Evolutionary conservation across 2,329 filamentous ascomycete species (phyloP).

Genomic region (Ophiostoma sp.): DNA sequence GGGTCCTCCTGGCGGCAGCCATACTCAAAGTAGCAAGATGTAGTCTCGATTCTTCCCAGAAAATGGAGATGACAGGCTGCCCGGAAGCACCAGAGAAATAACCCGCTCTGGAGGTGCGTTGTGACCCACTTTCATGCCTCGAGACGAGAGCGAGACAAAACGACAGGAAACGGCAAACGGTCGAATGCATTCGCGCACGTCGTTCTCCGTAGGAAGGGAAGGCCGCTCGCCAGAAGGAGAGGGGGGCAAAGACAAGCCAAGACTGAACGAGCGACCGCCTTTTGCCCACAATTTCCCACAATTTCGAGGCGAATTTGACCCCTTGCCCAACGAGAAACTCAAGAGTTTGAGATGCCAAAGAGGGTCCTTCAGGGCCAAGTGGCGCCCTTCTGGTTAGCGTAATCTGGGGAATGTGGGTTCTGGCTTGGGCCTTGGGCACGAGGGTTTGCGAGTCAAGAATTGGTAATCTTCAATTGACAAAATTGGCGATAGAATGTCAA

Average conservation of each 20-base stretch:
- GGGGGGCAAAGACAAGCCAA: conserved; percentile 7
- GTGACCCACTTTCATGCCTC: conserved; percentile 1
- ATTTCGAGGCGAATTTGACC: conserved; percentile 10
- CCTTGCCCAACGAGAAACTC: neutral
- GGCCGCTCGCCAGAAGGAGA: neutral
- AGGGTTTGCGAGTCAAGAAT: neutral
- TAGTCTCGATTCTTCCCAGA: neutral
- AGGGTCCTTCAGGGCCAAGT: conserved; percentile 13
- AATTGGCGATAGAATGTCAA: neutral
- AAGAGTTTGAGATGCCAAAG: neutral
- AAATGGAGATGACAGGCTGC: neutral
- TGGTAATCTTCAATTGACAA: neutral
- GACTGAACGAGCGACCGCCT: neutral
- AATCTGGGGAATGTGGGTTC: conserved; percentile 25
- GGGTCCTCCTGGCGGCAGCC: neutral
- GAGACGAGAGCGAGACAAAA: neutral
- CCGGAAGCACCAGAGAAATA: neutral
- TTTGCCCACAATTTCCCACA: conserved; percentile 9
- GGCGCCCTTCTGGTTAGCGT: conserved; percentile 12
- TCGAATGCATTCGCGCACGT: neutral
- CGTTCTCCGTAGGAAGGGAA: neutral
- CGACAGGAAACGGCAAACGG: neutral
- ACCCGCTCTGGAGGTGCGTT: neutral
- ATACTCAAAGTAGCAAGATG: neutral
- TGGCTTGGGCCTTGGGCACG: neutral